Conservation (phyloP, 345 rosid genomes). For the Bruguiera parviflora region DNA sequence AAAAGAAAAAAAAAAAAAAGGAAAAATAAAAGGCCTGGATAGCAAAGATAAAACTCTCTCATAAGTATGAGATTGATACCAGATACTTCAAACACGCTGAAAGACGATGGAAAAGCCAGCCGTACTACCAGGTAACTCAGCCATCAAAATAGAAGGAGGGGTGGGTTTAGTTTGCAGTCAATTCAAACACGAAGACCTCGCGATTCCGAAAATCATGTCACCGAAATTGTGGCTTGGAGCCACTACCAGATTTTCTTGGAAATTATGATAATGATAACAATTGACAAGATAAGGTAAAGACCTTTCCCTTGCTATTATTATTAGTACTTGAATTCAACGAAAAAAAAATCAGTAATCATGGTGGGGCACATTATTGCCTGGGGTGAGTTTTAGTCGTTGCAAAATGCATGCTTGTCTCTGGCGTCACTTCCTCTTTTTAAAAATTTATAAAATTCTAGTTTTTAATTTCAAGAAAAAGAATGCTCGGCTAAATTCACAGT, state of each 20-base stretch:
- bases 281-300: not conserved
- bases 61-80: too few relatives aligned
- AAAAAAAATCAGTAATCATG: not conserved
- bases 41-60: too few relatives aligned
- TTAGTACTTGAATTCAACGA: not conserved
- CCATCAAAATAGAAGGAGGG: not conserved
- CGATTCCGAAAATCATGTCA: not conserved
- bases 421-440: not conserved
- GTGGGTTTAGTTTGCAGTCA: not conserved
- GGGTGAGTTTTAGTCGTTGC: not conserved
- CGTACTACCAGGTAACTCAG: too few relatives aligned
- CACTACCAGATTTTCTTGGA: not conserved
- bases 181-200: slow-evolving; percentile 1
- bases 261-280: not conserved
- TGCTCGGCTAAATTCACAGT: too few relatives aligned
- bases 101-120: too few relatives aligned
- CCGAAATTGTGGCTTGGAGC: not conserved
- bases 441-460: not conserved
- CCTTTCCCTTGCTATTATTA: not conserved
- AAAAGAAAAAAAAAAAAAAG: too few relatives aligned
- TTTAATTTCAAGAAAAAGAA: not conserved
- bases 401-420: slow-evolving; percentile 4
- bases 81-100: too few relatives aligned
- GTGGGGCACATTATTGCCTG: slow-evolving; percentile 11
- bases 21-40: too few relatives aligned